Percentiles rank a stretch among this genome's conserved stretches.
Conservation (phyloP, 129 eudicot genomes). For the Arctium lappa region DNA sequence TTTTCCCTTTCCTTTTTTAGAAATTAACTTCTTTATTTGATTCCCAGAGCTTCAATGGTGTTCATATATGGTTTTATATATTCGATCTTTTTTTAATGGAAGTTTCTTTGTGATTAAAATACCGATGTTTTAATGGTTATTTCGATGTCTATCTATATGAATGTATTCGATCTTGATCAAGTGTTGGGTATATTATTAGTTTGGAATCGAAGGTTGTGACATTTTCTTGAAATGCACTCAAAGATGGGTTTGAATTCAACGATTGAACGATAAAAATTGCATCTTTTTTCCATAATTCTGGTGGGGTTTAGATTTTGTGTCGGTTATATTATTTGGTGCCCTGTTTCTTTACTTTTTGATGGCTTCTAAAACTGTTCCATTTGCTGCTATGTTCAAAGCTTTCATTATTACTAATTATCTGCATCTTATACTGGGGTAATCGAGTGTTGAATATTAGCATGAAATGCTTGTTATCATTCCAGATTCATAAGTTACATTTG, state of each 20-base stretch:
- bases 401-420: constrained; percentile 15
- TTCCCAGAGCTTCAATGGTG: background rate
- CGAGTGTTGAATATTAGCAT: background rate
- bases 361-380: background rate
- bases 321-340: constrained; percentile 6
- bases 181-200: background rate
- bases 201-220: background rate
- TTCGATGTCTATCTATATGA: background rate
- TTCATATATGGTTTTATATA: background rate
- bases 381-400: constrained; percentile 7
- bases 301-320: constrained; percentile 15
- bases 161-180: background rate
- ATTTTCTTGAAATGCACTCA: constrained; percentile 23
- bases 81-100: background rate
- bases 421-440: background rate
- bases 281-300: constrained; percentile 12
- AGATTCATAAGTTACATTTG: constrained; percentile 10
- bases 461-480: constrained; percentile 8
- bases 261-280: constrained; percentile 5
- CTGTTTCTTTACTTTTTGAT: constrained; percentile 16
- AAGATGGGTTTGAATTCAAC: background rate
- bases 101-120: background rate
- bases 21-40: background rate
- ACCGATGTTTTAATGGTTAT: background rate
- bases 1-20: background rate